These are phyloP conservation scores for Fistulinella cinereoalba DNA, from an alignment of 1,284 basidiomycete species.

Conservation along the genomic window DNA sequence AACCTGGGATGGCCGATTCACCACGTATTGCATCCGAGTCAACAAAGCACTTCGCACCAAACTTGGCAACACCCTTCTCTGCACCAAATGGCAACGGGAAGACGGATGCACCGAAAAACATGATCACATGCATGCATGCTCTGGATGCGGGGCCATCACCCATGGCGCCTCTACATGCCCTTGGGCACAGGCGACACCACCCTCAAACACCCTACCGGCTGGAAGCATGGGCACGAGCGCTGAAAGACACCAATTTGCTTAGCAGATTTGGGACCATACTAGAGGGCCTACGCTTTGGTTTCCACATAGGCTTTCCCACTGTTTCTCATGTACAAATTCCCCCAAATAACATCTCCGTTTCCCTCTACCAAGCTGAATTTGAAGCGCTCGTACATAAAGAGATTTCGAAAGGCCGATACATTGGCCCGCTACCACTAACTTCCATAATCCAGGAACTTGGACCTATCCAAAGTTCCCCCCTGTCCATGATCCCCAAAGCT, in stretches of 20 bases:
- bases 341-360: neutral
- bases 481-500: neutral
- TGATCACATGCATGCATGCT: neutral
- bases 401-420: neutral
- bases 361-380: neutral
- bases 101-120: no score
- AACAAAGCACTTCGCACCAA: no score
- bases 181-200: no score
- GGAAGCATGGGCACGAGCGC: neutral
- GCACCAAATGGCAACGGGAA: no score
- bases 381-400: neutral
- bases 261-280: neutral
- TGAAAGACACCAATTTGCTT: neutral
- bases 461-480: neutral
- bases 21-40: no score
- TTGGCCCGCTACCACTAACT: neutral
- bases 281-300: neutral
- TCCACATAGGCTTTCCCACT: neutral
- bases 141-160: neutral
- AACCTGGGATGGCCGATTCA: no score
- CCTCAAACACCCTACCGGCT: neutral
- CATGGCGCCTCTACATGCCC: neutral
- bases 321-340: neutral
- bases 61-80: no score
- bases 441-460: neutral